These are phyloP conservation scores for Panicum miliaceum DNA, from an alignment of 176 grass and related monocot species.

Conservation along the genomic window DNA sequence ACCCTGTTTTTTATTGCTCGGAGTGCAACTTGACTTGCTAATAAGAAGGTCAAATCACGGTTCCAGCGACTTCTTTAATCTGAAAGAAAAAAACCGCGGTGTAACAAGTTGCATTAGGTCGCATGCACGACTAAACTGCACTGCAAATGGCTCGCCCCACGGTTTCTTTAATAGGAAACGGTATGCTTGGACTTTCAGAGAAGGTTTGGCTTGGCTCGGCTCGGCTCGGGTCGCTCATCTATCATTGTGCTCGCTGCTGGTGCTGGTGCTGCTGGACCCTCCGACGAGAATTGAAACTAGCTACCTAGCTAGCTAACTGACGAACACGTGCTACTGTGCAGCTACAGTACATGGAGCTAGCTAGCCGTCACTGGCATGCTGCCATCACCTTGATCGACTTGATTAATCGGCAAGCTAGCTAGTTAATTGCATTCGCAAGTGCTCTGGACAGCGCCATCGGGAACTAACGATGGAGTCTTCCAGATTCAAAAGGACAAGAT, in stretches of 20 bases:
- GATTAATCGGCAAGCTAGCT: neutral
- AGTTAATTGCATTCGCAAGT: neutral
- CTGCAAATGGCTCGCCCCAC: neutral
- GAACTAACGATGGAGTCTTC: slow-evolving; percentile 43
- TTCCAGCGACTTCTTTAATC: neutral
- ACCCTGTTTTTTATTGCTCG: neutral
- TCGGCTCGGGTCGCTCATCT: neutral
- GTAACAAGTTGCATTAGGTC: neutral
- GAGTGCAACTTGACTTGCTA: slow-evolving; percentile 29
- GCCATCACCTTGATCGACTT: neutral
- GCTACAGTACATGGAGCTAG: neutral
- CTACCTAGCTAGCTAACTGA: neutral
- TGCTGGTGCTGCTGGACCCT: neutral
- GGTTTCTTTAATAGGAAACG: neutral
- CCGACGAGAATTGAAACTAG: neutral
- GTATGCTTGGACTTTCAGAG: neutral
- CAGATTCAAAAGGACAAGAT: slow-evolving; percentile 57
- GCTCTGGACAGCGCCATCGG: slow-evolving; percentile 14
- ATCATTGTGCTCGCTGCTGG: neutral
- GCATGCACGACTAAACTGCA: neutral
- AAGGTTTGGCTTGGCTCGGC: too few species aligned
- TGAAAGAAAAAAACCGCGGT: neutral
- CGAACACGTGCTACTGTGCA: neutral
- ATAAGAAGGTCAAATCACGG: neutral
- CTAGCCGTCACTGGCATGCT: neutral